Percentiles rank a stretch among this genome's conserved stretches.
Evolutionary conservation across 768 basidiomycete genomes (phyloP).

Genomic region (Trametes villosa): DNA sequence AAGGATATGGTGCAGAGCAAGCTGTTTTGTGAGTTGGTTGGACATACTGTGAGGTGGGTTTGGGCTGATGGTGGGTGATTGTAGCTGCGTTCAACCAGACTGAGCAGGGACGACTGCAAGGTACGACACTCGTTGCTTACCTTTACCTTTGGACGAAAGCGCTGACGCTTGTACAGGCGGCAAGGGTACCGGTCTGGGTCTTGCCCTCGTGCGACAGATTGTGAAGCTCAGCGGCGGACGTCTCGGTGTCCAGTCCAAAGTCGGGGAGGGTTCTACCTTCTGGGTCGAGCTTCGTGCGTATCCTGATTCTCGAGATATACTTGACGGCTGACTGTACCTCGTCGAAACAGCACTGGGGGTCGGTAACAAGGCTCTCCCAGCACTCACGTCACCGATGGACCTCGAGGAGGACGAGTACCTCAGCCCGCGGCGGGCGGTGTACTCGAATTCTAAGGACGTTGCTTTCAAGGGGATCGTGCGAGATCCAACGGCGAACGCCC

Average conservation of each 20-base stretch:
- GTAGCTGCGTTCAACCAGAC: constrained; percentile 79
- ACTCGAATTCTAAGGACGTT: constrained; percentile 5
- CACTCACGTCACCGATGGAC: constrained; percentile 20
- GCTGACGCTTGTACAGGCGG: constrained; percentile 34
- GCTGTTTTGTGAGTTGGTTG: constrained; percentile 60
- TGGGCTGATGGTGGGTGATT: not conserved
- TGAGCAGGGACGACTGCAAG: constrained; percentile 75
- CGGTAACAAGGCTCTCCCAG: constrained; percentile 53
- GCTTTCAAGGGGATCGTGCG: not conserved
- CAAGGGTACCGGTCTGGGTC: constrained; percentile 58
- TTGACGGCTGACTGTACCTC: constrained; percentile 3
- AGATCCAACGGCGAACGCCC: not conserved
- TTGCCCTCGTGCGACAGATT: constrained; percentile 57
- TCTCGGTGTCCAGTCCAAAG: constrained; percentile 45
- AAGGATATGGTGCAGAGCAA: constrained; percentile 74
- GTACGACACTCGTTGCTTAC: constrained; percentile 7
- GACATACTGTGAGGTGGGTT: not conserved
- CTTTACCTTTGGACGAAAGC: not conserved
- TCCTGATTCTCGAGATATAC: not conserved
- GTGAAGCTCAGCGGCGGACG: constrained; percentile 54
- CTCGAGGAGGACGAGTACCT: constrained; percentile 12
- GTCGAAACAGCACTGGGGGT: constrained; percentile 61
- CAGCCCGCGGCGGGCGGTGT: constrained; percentile 17
- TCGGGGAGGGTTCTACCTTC: constrained; percentile 79
- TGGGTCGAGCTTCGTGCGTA: constrained; percentile 78